A percentile compares a stretch with the other conserved stretches of the same genome.
Evolutionary conservation across 768 basidiomycete species (phyloP).

Genomic region (Leccinum disarticulatum): DNA sequence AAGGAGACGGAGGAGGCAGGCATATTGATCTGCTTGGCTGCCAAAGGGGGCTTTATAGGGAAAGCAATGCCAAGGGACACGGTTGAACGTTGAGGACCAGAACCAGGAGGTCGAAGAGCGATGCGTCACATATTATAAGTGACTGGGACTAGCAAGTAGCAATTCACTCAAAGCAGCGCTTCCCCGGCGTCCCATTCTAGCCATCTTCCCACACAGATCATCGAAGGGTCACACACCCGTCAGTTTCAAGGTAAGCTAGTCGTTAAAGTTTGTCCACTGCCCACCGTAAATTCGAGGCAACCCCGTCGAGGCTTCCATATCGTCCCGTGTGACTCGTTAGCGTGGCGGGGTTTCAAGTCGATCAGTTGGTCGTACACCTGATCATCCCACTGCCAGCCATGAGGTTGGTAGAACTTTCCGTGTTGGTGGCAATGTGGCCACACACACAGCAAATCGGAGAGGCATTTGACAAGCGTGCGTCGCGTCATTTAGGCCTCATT

Average conservation of each 20-base stretch:
- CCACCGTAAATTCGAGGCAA: background rate
- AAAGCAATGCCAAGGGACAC: background rate
- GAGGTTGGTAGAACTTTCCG: background rate
- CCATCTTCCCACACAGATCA: background rate
- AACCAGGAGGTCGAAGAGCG: background rate
- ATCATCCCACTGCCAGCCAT: background rate
- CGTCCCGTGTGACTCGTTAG: background rate
- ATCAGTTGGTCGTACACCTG: background rate
- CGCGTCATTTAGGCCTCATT: background rate
- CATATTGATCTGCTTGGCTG: constrained; percentile 5
- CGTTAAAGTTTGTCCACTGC: too few species aligned
- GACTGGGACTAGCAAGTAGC: background rate
- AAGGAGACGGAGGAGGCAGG: constrained; percentile 22
- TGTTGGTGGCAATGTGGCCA: background rate
- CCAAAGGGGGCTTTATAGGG: background rate
- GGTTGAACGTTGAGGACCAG: background rate
- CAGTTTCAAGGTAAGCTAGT: background rate
- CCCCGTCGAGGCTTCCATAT: background rate
- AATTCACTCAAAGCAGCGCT: background rate
- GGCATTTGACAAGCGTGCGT: background rate
- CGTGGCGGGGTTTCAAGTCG: background rate
- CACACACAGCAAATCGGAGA: background rate
- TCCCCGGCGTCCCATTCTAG: background rate
- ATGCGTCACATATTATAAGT: background rate
- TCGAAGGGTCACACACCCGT: background rate